Conservation (phyloP, 352 stramenopile genomes). For the Globisporangium okanoganense region DNA sequence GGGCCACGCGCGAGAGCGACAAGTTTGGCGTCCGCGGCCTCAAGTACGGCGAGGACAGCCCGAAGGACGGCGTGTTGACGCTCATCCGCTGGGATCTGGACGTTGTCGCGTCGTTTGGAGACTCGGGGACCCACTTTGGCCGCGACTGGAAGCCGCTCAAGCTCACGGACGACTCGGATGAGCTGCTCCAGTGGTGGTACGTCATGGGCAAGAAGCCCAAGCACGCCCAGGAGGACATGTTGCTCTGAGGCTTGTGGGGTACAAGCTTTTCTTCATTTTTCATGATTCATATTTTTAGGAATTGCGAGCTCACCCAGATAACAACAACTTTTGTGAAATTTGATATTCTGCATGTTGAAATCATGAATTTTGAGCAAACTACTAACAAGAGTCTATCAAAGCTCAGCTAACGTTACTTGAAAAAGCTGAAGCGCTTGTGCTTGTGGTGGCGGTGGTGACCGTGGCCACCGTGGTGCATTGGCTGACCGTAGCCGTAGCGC, state of each 20-base stretch:
- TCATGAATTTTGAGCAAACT: background rate
- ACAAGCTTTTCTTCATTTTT: background rate
- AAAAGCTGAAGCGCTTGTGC: constrained; percentile 29
- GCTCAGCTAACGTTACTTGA: too few relatives aligned
- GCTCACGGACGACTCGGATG: background rate
- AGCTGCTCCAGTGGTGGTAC: constrained; percentile 12
- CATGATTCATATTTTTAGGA: background rate
- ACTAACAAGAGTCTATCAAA: too few relatives aligned
- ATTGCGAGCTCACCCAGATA: background rate
- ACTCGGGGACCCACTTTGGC: constrained; percentile 12
- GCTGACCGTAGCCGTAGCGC: constrained; percentile 16
- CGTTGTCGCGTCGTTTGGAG: constrained; percentile 5
- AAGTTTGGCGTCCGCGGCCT: constrained; percentile 1
- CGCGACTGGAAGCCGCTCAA: constrained; percentile 15
- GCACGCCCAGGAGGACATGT: background rate
- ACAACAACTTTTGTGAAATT: too few relatives aligned
- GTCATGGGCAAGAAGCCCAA: constrained; percentile 14
- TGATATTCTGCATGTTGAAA: too few relatives aligned
- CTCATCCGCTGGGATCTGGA: constrained; percentile 12
- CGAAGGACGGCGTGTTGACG: constrained; percentile 10
- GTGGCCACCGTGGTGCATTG: constrained; percentile 7
- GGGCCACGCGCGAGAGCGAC: constrained; percentile 1
- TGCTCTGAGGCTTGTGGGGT: constrained; percentile 1
- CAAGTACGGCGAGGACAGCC: constrained; percentile 20
- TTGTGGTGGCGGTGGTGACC: constrained; percentile 22